Evolutionary conservation across 2,329 filamentous ascomycete genomes (phyloP).

Genomic region (Diatrype stigma): DNA sequence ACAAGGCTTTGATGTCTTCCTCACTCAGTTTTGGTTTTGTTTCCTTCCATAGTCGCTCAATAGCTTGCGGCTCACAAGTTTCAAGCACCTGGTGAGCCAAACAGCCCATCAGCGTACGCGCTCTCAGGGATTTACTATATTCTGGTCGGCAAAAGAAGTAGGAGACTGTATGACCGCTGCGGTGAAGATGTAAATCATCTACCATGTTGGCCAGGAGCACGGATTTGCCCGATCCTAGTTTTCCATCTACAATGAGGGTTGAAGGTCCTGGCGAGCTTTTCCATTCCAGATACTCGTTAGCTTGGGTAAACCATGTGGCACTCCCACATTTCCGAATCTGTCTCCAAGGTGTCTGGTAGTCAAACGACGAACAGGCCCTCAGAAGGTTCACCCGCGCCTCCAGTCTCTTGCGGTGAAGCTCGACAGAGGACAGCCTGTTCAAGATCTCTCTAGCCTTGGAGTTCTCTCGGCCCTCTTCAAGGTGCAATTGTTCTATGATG

Average conservation of each 20-base stretch:
- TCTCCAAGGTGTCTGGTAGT: conserved; percentile 38
- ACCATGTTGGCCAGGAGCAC: neutral
- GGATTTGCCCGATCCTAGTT: neutral
- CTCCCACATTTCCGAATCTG: conserved; percentile 36
- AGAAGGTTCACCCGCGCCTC: conserved; percentile 4
- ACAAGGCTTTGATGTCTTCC: too few relatives aligned
- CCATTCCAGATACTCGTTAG: conserved; percentile 3
- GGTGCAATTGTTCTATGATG: conserved; percentile 24
- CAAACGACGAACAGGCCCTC: conserved; percentile 38
- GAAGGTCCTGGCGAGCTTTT: neutral
- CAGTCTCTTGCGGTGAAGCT: neutral
- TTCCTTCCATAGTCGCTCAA: too few relatives aligned
- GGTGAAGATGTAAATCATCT: neutral
- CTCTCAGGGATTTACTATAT: neutral
- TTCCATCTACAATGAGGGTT: conserved; percentile 31
- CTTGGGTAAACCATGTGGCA: conserved; percentile 18
- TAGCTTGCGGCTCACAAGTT: neutral
- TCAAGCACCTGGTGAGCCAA: neutral
- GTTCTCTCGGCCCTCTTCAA: conserved; percentile 3
- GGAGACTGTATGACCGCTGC: neutral
- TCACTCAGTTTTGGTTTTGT: too few relatives aligned
- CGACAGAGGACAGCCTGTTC: neutral
- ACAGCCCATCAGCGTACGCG: neutral
- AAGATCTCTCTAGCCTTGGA: conserved; percentile 1
- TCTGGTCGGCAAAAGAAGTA: neutral